phyloP scores from a whole-genome alignment of 1,284 basidiomycete species.

The Ustilago cynodontis region DNA sequence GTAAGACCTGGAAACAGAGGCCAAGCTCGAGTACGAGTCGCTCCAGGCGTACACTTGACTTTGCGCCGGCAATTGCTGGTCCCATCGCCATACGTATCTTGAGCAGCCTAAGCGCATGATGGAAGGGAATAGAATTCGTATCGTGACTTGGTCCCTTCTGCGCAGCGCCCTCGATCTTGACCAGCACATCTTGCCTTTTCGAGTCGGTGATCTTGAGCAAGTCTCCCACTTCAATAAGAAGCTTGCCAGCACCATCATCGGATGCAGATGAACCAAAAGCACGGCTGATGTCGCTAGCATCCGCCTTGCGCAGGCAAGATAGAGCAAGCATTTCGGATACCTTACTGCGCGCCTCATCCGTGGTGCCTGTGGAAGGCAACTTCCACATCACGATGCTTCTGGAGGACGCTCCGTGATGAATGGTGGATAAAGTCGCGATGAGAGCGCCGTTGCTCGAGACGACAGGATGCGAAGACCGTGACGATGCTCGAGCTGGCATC shows the following conservation, averaged over 20 bases:
- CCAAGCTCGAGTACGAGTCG: constrained; percentile 33
- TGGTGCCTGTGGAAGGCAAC: constrained; percentile 9
- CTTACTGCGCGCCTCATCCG: not conserved
- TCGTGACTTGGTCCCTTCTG: constrained; percentile 43
- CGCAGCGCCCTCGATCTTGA: constrained; percentile 42
- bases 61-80: not conserved
- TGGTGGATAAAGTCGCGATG: constrained; percentile 13
- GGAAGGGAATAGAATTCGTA: constrained; percentile 34
- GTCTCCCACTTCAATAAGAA: constrained; percentile 31
- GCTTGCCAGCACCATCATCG: not conserved
- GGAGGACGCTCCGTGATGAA: not conserved
- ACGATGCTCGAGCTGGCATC: constrained; percentile 27
- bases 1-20: constrained; percentile 38
- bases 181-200: constrained; percentile 38
- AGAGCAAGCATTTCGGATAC: constrained; percentile 25
- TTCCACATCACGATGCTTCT: constrained; percentile 36
- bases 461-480: constrained; percentile 23
- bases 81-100: constrained; percentile 42
- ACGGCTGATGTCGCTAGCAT: constrained; percentile 30
- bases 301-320: constrained; percentile 35
- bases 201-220: constrained; percentile 49
- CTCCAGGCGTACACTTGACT: constrained; percentile 12
- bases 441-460: constrained; percentile 46
- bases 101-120: constrained; percentile 44
- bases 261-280: constrained; percentile 12